These are phyloP conservation scores for Rugonectria rugulosa DNA, from an alignment of 2,329 filamentous ascomycete species.

Conservation along the genomic window DNA sequence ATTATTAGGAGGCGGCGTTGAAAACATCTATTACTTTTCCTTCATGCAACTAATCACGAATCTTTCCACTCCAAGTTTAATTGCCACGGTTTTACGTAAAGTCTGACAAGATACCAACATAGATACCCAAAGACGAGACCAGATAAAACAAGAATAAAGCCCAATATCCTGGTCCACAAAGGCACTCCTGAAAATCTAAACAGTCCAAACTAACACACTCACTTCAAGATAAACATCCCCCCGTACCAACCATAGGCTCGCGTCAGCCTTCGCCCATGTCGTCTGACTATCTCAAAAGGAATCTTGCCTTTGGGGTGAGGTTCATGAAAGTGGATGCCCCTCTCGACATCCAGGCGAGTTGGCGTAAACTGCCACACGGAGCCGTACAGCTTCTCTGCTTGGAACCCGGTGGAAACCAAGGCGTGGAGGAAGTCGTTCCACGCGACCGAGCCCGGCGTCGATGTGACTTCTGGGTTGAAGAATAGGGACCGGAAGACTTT, in stretches of 20 bases:
- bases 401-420: slow-evolving; percentile 59
- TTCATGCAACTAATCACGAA: no score
- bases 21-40: no score
- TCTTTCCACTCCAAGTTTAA: no score
- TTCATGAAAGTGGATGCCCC: slow-evolving; percentile 5
- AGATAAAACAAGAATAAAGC: no score
- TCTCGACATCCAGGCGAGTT: neutral
- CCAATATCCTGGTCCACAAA: no score
- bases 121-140: no score
- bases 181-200: no score
- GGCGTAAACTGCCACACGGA: slow-evolving; percentile 68
- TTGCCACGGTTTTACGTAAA: no score
- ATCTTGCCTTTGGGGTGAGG: slow-evolving; percentile 1
- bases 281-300: neutral
- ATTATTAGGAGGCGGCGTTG: no score
- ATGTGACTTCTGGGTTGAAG: slow-evolving; percentile 24
- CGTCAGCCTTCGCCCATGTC: neutral
- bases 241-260: neutral
- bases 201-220: no score
- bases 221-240: slow-evolving; percentile 4
- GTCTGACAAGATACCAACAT: no score
- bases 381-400: slow-evolving; percentile 64
- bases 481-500: neutral
- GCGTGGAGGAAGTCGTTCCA: slow-evolving; percentile 64
- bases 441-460: slow-evolving; percentile 54